phyloP scores from a whole-genome alignment of 176 grass and related monocot species.

The Raddia guianensis region DNA sequence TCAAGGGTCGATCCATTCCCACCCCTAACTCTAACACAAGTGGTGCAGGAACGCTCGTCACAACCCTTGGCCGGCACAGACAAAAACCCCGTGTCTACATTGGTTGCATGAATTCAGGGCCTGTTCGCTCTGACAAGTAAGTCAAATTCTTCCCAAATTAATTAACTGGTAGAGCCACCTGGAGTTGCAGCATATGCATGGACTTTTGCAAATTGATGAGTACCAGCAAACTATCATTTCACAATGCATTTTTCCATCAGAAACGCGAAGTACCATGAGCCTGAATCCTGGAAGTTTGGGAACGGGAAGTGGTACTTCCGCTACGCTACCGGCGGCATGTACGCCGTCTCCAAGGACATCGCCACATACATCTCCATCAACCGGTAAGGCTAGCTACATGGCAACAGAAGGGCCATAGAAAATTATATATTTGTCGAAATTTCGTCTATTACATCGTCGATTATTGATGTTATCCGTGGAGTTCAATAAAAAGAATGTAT shows the following conservation, averaged over 20 bases:
- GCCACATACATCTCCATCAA: constrained; percentile 95
- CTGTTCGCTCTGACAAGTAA: constrained; percentile 88
- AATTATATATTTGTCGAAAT: too few relatives aligned
- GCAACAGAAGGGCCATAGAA: too few relatives aligned
- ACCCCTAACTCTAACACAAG: too few relatives aligned
- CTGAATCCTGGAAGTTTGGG: constrained; percentile 93
- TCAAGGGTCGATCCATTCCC: too few relatives aligned
- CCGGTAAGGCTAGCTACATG: constrained; percentile 49
- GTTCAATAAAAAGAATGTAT: too few relatives aligned
- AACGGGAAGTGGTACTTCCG: constrained; percentile 92
- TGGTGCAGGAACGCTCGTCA: constrained; percentile 75
- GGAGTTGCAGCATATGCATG: too few relatives aligned
- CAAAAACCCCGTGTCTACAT: constrained; percentile 89
- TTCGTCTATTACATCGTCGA: too few relatives aligned
- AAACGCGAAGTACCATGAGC: constrained; percentile 82
- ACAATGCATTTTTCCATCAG: too few relatives aligned
- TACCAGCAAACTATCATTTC: too few relatives aligned
- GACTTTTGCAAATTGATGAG: too few relatives aligned
- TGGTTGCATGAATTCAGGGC: constrained; percentile 97
- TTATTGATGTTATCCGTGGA: too few relatives aligned
- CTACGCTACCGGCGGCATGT: constrained; percentile 79
- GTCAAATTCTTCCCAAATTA: constrained; percentile 18
- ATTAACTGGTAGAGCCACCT: not conserved
- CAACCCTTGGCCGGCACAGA: constrained; percentile 86
- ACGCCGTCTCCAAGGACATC: constrained; percentile 86